phyloP scores from a whole-genome alignment of 192 early-diverging fungal genomes.

The Podila minutissima region DNA sequence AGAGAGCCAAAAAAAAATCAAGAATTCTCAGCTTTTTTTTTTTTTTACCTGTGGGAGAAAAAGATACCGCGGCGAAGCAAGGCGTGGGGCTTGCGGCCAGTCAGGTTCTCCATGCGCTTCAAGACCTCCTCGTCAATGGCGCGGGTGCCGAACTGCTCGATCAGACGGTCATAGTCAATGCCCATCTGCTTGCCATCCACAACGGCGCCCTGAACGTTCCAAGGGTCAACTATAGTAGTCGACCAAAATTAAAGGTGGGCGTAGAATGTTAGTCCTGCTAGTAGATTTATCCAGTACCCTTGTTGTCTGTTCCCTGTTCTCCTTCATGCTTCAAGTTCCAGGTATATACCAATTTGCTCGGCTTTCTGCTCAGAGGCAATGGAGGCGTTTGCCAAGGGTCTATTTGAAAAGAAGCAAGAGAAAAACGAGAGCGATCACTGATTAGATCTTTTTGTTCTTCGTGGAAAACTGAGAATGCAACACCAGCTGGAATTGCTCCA shows the following conservation, averaged over 20 bases:
- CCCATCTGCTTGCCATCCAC: constrained; percentile 86
- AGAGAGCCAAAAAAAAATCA: too few species aligned
- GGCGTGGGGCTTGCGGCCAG: constrained; percentile 83
- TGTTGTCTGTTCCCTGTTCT: not conserved
- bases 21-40: too few species aligned
- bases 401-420: constrained; percentile 6
- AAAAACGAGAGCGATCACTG: not conserved
- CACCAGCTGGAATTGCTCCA: not conserved
- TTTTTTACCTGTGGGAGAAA: constrained; percentile 88
- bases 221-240: constrained; percentile 84
- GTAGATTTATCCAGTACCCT: not conserved
- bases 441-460: not conserved
- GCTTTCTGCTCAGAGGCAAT: constrained; percentile 25
- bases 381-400: constrained; percentile 35
- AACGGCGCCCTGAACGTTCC: constrained; percentile 92
- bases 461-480: not conserved
- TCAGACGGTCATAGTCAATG: constrained; percentile 94
- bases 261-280: not conserved
- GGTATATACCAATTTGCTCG: constrained; percentile 34
- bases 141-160: constrained; percentile 89
- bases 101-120: constrained; percentile 84
- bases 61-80: constrained; percentile 91
- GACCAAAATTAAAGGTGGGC: not conserved
- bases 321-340: not conserved
- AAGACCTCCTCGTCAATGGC: constrained; percentile 80